Base-by-base conservation (phyloP, 345 rosid genomes). In the Arabis alpina region DNA sequence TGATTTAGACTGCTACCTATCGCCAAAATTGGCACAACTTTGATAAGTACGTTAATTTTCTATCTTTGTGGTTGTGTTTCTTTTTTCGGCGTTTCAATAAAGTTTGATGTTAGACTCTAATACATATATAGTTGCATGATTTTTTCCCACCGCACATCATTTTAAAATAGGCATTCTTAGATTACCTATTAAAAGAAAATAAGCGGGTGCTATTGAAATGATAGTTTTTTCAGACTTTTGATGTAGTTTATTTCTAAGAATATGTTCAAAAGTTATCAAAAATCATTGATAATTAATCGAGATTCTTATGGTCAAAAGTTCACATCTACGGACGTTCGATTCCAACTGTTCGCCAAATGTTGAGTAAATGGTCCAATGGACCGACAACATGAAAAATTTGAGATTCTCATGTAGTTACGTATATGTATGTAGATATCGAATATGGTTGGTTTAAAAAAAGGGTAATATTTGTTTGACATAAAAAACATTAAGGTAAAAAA, bases 1-100 rank as follows among this genome's bases (percentile, higher is more conserved):
- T 75, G 74, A 75, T 47, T 68, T 75, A 58, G 78, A 75, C 78
- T 54, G 74, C 54, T 61, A 75, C 69, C 70, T 61, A 75, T 75
- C 74, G 59, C 64, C 74, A 68, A 41, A 61, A 61, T 11, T 54
- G 40, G 70, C 64, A 68, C 78, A 68, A 28, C 55, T 47, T 53
- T 68, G 74, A 61, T 61, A 68, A 75, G 70, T 68, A 61, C 63
- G 48, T 74, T 75, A 10, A 53, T 61, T 47, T 61, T 8, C 58
- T 47, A 68, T 61, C 64, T 68, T 54, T 68, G 47, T 39, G 39
- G 39, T 12, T 75, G 45, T 75, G 45, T 61, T 68, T 12, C 60
- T 49, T 75, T 75, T 68, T 68, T 61, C 12, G 64, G 64, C 45
- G 42, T 61, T 68, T 61, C 74, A 75, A 75, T 75, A 75, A 68